These are phyloP conservation scores for Tuber indicum DNA, from an alignment of 495 filamentous ascomycete genomes.

Conservation along the genomic window DNA sequence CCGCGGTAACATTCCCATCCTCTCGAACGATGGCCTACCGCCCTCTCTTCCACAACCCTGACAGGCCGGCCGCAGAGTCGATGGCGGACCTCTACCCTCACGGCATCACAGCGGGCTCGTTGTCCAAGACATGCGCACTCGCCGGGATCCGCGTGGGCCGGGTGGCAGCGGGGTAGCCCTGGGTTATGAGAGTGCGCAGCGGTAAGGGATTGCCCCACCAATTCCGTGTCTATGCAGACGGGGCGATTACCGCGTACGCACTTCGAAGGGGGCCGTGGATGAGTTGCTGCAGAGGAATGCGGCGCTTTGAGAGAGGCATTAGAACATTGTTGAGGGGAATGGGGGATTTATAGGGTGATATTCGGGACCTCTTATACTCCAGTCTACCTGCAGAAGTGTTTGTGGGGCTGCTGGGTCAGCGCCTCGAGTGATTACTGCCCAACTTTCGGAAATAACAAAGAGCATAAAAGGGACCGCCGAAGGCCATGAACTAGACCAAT, in stretches of 20 bases:
- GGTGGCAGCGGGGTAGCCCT: slow-evolving; percentile 58
- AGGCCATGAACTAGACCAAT: too few relatives aligned
- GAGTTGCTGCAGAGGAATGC: slow-evolving; percentile 63
- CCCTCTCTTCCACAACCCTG: slow-evolving; percentile 66
- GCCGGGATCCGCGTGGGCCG: slow-evolving; percentile 56
- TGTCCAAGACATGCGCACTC: slow-evolving; percentile 80
- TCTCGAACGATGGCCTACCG: slow-evolving; percentile 80
- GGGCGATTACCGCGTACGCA: slow-evolving; percentile 70
- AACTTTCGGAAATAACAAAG: too few relatives aligned
- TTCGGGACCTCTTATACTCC: slow-evolving; percentile 59
- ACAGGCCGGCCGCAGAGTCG: slow-evolving; percentile 52
- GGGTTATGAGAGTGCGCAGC: slow-evolving; percentile 42
- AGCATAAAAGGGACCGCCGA: too few relatives aligned
- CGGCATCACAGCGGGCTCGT: slow-evolving; percentile 66
- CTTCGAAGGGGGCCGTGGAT: slow-evolving; percentile 59
- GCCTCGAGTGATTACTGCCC: too few relatives aligned
- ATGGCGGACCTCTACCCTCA: slow-evolving; percentile 66
- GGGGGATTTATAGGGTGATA: slow-evolving; percentile 52
- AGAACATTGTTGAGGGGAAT: slow-evolving; percentile 52
- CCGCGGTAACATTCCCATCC: slow-evolving; percentile 56
- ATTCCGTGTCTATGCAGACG: slow-evolving; percentile 74
- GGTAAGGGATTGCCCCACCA: slow-evolving; percentile 77
- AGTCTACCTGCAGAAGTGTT: too few relatives aligned
- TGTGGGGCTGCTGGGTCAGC: too few relatives aligned
- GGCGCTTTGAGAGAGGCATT: slow-evolving; percentile 62